Conservation (phyloP, 164 flowering plant genomes). For the Euptelea pleiosperma region DNA sequence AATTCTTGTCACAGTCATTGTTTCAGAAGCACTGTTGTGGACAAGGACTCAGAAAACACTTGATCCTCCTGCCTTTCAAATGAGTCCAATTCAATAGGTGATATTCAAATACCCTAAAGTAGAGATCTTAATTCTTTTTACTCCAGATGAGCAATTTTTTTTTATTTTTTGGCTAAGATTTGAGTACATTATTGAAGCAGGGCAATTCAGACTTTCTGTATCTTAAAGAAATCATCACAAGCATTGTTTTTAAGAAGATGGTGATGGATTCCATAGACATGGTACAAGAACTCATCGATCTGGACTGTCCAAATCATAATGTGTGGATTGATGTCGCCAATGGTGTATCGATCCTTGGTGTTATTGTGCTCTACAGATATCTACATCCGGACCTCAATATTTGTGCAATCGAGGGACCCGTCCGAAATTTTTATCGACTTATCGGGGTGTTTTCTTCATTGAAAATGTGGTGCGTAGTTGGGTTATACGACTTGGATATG, state of each 20-base stretch:
- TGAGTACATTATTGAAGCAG: conserved; percentile 2
- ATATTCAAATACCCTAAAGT: neutral
- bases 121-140: neutral
- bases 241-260: no score
- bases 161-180: no score
- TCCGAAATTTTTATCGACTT: no score
- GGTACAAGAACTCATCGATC: neutral
- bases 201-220: neutral
- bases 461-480: no score
- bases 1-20: conserved; percentile 38
- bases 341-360: neutral
- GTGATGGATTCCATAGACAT: neutral
- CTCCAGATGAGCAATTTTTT: no score
- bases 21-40: conserved; percentile 47
- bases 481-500: no score
- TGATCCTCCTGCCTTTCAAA: conserved; percentile 34
- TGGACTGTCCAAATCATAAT: neutral
- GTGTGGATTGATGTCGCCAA: neutral
- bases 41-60: conserved; percentile 25
- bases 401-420: no score
- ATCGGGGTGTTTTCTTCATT: no score
- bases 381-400: no score
- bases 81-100: conserved; percentile 27
- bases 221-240: neutral
- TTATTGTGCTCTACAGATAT: neutral